phyloP scores from a whole-genome alignment of 1,284 basidiomycete genomes.

The Athelia psychrophila region DNA sequence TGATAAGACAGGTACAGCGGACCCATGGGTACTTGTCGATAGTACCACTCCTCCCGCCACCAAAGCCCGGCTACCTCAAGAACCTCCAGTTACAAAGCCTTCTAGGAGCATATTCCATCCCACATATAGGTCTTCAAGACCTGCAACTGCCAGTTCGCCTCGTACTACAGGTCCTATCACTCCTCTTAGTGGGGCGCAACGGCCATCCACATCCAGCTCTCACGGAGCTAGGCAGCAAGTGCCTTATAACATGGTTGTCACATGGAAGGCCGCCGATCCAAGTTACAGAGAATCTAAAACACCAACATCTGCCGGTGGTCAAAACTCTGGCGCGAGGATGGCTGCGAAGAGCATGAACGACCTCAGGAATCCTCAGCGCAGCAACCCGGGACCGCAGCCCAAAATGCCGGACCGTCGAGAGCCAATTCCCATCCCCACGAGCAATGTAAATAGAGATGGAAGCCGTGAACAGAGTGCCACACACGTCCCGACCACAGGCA shows the following conservation, averaged over 20 bases:
- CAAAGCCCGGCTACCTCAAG: neutral
- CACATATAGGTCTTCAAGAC: conserved; percentile 15
- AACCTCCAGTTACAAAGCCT: too few species aligned
- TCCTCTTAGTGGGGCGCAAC: conserved; percentile 6
- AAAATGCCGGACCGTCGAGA: neutral
- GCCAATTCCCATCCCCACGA: neutral
- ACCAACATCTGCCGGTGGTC: conserved; percentile 20
- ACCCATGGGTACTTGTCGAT: neutral
- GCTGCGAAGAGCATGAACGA: conserved; percentile 59
- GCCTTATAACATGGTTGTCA: conserved; percentile 42
- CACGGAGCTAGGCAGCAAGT: conserved; percentile 33
- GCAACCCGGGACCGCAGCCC: conserved; percentile 25
- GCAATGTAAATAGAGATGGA: neutral
- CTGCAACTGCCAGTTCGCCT: conserved; percentile 35
- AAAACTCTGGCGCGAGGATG: conserved; percentile 24
- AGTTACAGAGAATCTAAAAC: conserved; percentile 30
- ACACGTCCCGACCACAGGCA: conserved; percentile 11
- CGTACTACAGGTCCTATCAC: conserved; percentile 34
- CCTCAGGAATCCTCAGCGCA: conserved; percentile 38
- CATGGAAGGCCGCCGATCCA: conserved; percentile 46
- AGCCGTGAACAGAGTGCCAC: too few species aligned
- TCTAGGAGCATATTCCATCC: neutral
- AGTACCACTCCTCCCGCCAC: neutral
- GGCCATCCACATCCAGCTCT: conserved; percentile 2
- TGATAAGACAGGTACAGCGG: neutral